phyloP scores from a whole-genome alignment of 805 yeast species.

The Blastobotrys mokoenaii region DNA sequence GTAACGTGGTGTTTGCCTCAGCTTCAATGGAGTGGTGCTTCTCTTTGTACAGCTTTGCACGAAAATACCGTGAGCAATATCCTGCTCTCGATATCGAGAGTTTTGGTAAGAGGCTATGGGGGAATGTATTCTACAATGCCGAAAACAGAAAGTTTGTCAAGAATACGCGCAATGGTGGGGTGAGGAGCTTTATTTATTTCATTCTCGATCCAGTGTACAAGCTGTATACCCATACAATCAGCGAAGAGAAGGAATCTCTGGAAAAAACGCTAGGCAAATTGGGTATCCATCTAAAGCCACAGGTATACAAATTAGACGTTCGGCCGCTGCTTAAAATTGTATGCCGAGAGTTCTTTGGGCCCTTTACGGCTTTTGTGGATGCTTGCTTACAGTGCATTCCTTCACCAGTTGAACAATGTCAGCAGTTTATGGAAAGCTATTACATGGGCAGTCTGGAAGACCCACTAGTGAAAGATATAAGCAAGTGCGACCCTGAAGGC shows the following conservation, averaged over 20 bases:
- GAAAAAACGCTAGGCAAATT: constrained; percentile 37
- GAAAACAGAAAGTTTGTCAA: constrained; percentile 38
- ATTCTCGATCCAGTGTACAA: constrained; percentile 78
- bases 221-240: constrained; percentile 50
- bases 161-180: constrained; percentile 22
- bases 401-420: constrained; percentile 33
- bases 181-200: constrained; percentile 49
- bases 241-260: constrained; percentile 41
- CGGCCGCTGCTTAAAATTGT: constrained; percentile 49
- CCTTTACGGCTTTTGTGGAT: constrained; percentile 46
- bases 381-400: constrained; percentile 30
- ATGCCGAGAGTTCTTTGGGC: constrained; percentile 46
- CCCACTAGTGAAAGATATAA: constrained; percentile 19
- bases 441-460: constrained; percentile 28
- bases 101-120: constrained; percentile 65
- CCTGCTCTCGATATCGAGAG: constrained; percentile 28
- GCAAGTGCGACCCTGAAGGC: constrained; percentile 31
- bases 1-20: constrained; percentile 72
- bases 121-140: constrained; percentile 49
- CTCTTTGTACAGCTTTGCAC: constrained; percentile 56
- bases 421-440: constrained; percentile 18
- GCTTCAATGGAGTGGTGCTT: constrained; percentile 55
- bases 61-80: constrained; percentile 35
- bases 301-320: constrained; percentile 40
- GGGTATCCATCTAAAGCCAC: constrained; percentile 35